A percentile compares a stretch with the other conserved stretches of the same genome.
Conservation (phyloP, 83 land plant species). For the Picea mariana region DNA sequence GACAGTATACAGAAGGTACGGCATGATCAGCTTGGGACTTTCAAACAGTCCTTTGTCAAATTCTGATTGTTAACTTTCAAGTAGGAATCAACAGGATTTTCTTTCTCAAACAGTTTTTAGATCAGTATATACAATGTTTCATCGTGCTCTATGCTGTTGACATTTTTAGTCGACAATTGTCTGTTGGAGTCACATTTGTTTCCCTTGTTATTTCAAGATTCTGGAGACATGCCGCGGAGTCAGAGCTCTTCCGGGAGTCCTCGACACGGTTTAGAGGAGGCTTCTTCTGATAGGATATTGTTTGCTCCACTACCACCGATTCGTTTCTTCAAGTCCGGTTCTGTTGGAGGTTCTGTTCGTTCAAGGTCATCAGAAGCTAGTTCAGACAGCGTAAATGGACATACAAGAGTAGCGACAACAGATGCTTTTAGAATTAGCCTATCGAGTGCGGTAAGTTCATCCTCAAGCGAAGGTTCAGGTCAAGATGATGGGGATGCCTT, state of each 20-base stretch:
- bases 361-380: slow-evolving; percentile 51
- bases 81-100: too few species aligned
- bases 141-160: too few species aligned
- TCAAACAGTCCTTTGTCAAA: neutral
- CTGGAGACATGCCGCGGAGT: slow-evolving; percentile 41
- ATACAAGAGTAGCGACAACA: slow-evolving; percentile 28
- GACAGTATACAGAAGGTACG: slow-evolving; percentile 86
- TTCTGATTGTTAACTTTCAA: neutral
- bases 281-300: slow-evolving; percentile 50
- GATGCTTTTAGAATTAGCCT: slow-evolving; percentile 70
- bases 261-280: slow-evolving; percentile 58
- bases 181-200: too few species aligned
- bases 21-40: too few species aligned
- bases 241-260: slow-evolving; percentile 78
- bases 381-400: slow-evolving; percentile 50
- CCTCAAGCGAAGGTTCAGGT: slow-evolving; percentile 87
- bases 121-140: too few species aligned
- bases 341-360: slow-evolving; percentile 53
- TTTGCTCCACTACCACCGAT: slow-evolving; percentile 40
- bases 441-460: slow-evolving; percentile 88
- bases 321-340: slow-evolving; percentile 46
- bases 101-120: too few species aligned
- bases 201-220: slow-evolving; percentile 37
- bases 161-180: too few species aligned
- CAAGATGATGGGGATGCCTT: slow-evolving; percentile 78